phyloP scores from a whole-genome alignment of 192 early-diverging fungal genomes.

The Mortierella alpina region DNA sequence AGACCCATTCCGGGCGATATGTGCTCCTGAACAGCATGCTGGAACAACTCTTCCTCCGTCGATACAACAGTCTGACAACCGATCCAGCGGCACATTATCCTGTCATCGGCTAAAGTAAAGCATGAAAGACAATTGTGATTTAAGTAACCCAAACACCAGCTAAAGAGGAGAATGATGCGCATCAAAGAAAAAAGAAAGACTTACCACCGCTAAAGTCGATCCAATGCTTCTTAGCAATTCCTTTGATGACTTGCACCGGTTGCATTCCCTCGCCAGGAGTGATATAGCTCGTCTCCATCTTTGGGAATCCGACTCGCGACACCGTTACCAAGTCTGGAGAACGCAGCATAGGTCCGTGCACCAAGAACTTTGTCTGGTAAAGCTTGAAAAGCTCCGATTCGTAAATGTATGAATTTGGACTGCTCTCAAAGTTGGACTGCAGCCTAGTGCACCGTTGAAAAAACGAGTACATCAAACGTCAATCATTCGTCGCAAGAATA shows the following conservation, averaged over 20 bases:
- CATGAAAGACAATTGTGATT: neutral
- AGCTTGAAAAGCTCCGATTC: constrained; percentile 54
- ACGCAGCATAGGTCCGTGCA: constrained; percentile 46
- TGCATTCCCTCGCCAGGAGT: constrained; percentile 23
- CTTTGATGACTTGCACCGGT: constrained; percentile 46
- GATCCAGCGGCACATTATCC: constrained; percentile 61
- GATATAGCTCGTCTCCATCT: constrained; percentile 48
- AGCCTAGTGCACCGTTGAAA: constrained; percentile 48
- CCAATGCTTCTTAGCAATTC: constrained; percentile 49
- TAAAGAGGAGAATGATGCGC: too few relatives aligned
- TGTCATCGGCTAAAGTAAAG: constrained; percentile 27
- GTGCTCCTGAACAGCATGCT: constrained; percentile 65
- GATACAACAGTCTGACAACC: constrained; percentile 56
- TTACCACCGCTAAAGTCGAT: constrained; percentile 52
- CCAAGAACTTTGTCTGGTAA: constrained; percentile 58
- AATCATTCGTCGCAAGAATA: neutral
- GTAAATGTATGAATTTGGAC: constrained; percentile 44
- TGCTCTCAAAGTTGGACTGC: constrained; percentile 58
- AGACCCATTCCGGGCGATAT: constrained; percentile 35
- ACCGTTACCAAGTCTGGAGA: constrained; percentile 47
- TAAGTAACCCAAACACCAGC: neutral
- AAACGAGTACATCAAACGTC: neutral
- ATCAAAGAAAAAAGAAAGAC: neutral
- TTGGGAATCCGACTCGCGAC: constrained; percentile 49
- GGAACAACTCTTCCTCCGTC: constrained; percentile 55